phyloP scores from a whole-genome alignment of 2,329 filamentous ascomycete species.

The Beauveria medogensis region DNA sequence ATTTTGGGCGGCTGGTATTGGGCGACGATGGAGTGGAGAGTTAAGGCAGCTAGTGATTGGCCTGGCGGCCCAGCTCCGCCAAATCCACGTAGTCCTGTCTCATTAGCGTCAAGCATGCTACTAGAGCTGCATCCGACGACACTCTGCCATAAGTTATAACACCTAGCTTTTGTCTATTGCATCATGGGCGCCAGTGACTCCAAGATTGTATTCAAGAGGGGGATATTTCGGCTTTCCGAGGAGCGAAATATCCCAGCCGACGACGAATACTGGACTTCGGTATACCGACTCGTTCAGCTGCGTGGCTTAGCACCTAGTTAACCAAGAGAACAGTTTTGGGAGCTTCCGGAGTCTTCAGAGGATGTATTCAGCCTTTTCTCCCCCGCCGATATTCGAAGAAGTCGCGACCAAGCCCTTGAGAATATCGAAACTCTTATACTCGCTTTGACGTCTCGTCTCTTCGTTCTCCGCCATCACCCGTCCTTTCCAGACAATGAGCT shows the following conservation, averaged over 20 bases:
- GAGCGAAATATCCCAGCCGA: slow-evolving; percentile 79
- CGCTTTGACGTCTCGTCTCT: slow-evolving; percentile 74
- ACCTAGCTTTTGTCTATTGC: slow-evolving; percentile 16
- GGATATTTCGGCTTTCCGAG: slow-evolving; percentile 94
- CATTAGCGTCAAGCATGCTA: slow-evolving; percentile 9
- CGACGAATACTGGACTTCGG: slow-evolving; percentile 88
- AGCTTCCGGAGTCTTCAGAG: slow-evolving; percentile 88
- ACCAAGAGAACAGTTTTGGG: slow-evolving; percentile 67
- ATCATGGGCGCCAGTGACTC: slow-evolving; percentile 95
- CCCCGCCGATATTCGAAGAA: slow-evolving; percentile 77
- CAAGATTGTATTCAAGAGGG: slow-evolving; percentile 97
- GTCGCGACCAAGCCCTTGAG: slow-evolving; percentile 73
- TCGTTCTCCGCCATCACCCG: slow-evolving; percentile 75
- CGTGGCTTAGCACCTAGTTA: slow-evolving; percentile 14
- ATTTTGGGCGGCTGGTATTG: not conserved
- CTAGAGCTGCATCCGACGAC: not conserved
- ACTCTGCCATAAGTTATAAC: not conserved
- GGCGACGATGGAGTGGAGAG: not conserved
- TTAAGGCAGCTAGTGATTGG: not conserved
- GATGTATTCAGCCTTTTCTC: slow-evolving; percentile 97
- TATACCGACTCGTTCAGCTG: slow-evolving; percentile 36
- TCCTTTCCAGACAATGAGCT: slow-evolving; percentile 83
- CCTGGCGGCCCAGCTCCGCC: not conserved
- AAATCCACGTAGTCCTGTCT: slow-evolving; percentile 2
- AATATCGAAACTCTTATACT: slow-evolving; percentile 87